Evolutionary conservation across 2,329 filamentous ascomycete genomes (phyloP).

Genomic region (Paraphoma chrysanthemicola): DNA sequence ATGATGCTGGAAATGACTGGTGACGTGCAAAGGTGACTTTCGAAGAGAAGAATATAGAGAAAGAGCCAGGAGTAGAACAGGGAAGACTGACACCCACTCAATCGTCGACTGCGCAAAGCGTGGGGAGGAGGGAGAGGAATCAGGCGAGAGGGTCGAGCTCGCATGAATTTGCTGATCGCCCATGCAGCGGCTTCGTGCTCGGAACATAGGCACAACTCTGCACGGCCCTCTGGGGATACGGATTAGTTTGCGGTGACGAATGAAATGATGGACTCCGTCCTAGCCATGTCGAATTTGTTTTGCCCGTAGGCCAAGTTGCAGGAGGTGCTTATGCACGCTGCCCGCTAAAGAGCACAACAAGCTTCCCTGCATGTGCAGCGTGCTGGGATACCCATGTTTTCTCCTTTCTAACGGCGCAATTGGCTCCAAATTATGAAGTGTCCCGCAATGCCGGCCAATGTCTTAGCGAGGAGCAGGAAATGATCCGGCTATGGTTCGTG

Average conservation of each 20-base stretch:
- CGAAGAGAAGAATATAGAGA: slow-evolving; percentile 13
- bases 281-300: slow-evolving; percentile 40
- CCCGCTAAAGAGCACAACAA: slow-evolving; percentile 34
- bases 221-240: slow-evolving; percentile 40
- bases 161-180: slow-evolving; percentile 44
- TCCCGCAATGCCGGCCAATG: slow-evolving; percentile 30
- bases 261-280: slow-evolving; percentile 32
- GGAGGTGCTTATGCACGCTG: slow-evolving; percentile 40
- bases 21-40: slow-evolving; percentile 19
- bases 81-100: slow-evolving; percentile 26
- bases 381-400: slow-evolving; percentile 23
- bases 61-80: slow-evolving; percentile 13
- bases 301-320: slow-evolving; percentile 21
- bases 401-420: slow-evolving; percentile 13
- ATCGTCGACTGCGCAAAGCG: slow-evolving; percentile 37
- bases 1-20: slow-evolving; percentile 16
- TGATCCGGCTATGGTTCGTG: slow-evolving; percentile 26
- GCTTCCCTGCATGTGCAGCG: slow-evolving; percentile 34
- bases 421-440: slow-evolving; percentile 29
- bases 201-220: slow-evolving; percentile 36
- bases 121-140: slow-evolving; percentile 28
- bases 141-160: slow-evolving; percentile 32
- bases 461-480: slow-evolving; percentile 27
- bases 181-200: slow-evolving; percentile 33
- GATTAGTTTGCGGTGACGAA: slow-evolving; percentile 32